Conservation (phyloP, 202 grass and related monocot species). For the Dendrocalamus latiflorus region DNA sequence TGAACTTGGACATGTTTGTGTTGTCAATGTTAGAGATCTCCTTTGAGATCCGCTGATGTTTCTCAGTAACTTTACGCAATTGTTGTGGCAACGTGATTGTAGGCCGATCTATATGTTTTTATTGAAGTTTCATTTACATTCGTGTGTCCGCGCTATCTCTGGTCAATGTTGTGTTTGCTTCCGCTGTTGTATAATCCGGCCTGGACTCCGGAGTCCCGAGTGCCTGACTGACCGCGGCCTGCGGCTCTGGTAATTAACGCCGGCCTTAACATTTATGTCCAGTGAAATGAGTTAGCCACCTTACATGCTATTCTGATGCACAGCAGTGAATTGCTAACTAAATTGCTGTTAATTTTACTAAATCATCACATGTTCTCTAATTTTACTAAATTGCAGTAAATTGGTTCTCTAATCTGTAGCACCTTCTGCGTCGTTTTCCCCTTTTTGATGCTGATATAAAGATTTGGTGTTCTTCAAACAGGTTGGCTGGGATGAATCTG, state of each 20-base stretch:
- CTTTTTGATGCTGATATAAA: constrained; percentile 11
- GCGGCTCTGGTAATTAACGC: constrained; percentile 32
- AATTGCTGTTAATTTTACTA: not conserved
- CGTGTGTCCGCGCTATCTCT: not conserved
- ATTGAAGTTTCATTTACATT: not conserved
- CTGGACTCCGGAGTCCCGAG: not conserved
- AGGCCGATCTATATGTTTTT: constrained; percentile 15
- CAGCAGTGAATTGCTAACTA: too few species aligned
- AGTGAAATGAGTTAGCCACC: not conserved
- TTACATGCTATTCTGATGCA: too few species aligned
- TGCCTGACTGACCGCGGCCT: not conserved
- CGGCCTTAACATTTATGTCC: not conserved
- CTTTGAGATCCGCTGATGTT: constrained; percentile 8
- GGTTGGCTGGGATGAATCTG: constrained; percentile 99
- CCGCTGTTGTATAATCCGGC: not conserved
- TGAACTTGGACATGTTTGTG: constrained; percentile 27
- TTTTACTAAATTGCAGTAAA: too few species aligned
- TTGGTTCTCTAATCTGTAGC: constrained; percentile 30
- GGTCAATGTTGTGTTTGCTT: not conserved
- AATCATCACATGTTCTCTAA: too few species aligned
- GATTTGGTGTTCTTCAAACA: constrained; percentile 27
- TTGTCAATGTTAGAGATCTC: not conserved
- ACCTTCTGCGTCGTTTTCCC: not conserved
- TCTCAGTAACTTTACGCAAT: not conserved
- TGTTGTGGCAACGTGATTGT: not conserved